Evolutionary conservation across 1,284 basidiomycete species (phyloP), one percentile per base, ranked within the genome.

Genomic region (Sporisorium graminicola): DNA sequence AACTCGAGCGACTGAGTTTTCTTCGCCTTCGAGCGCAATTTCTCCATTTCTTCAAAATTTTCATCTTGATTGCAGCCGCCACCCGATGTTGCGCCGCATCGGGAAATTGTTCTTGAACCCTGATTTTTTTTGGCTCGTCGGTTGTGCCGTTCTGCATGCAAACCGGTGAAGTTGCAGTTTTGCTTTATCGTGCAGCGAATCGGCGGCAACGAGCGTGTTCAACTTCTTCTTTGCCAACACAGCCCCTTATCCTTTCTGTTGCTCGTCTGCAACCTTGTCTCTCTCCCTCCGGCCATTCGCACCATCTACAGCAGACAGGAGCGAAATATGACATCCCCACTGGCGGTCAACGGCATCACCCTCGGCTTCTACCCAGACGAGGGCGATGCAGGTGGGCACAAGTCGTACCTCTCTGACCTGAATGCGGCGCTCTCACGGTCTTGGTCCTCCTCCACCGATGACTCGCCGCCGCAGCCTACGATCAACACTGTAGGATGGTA

Each of bases 291-390:
- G 18, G 40, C 22, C 26, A 29, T 22, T n/a, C n/a, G n/a, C 49
- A 54, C 24, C 40, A 52, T 14, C 44, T 6, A 22, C 43, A 27
- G 6, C 24, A 20, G 16, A 33, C 16, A 18, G 18, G 3, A n/a
- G n/a, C 26, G 18, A 20, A 18, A 6, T 27, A 47, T 22, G 29
- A 59, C 63, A 52, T 5, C 12, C 3, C 6, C 44, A 5, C 50
- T 71, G 18, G 13, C 26, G 1, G 31, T 69, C 9, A 58, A 68
- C 50, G 58, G 47, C 22, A 49, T 74, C 24, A 7, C 58, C 16
- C 43, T 74, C 40, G 71, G 65, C 37, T 65, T 74, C 50, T 69
- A 69, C 33, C 71, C 71, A 13, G 71, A 74, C 52, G 71, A 69
- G 61, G 71, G 71, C 40, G 71, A 74, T 63, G 65, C 71, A 8